Evolutionary conservation across 805 yeast genomes (phyloP), one percentile per base, ranked within the genome.

Genomic region (Lachancea dasiensis): DNA sequence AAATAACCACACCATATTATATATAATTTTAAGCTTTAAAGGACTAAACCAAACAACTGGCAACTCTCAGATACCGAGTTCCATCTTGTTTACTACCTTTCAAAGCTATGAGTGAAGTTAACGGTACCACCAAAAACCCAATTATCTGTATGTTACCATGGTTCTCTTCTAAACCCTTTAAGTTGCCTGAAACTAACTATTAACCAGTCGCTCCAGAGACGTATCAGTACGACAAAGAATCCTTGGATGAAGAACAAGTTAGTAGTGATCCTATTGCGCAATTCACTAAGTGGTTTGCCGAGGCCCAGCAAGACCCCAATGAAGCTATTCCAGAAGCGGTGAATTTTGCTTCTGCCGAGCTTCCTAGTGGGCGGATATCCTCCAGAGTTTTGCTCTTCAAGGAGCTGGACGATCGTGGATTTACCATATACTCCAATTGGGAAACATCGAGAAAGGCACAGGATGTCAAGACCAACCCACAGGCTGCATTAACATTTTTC

Each of bases 391-490:
- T 92, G 2, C 70, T 92, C 38, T 75, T 92, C 62, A 92, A 92
- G 56, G 97, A 92, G 56, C 70, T 92, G 41, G 97, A 90, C 60
- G 69, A 73, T 36, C 70, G 73, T 31, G 98, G 97, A 3, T 83
- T 90, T 50, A 75, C 87, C 7, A 69, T 92, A 28, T 92, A 85
- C 63, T 86, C 97, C 39, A 92, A 92, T 62, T 89, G 96, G 95
- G 86, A 72, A 22, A 71, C 81, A 7, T 83, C 95, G 24, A 87
- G 85, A 61, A 92, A 92, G 62, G 77, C 82, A 14, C 54, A 65
- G 32, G 97, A 89, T 59, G 67, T 79, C 43, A 63, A 63, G 26
- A 64, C 81, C 25, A 92, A 92, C 61, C 82, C 84, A 45, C 71
- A 75, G 52, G 97, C 89, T 1, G 77, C 95, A 1, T 66, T 92